phyloP scores from a whole-genome alignment of 257 asterid species.

The Ballota nigra region DNA sequence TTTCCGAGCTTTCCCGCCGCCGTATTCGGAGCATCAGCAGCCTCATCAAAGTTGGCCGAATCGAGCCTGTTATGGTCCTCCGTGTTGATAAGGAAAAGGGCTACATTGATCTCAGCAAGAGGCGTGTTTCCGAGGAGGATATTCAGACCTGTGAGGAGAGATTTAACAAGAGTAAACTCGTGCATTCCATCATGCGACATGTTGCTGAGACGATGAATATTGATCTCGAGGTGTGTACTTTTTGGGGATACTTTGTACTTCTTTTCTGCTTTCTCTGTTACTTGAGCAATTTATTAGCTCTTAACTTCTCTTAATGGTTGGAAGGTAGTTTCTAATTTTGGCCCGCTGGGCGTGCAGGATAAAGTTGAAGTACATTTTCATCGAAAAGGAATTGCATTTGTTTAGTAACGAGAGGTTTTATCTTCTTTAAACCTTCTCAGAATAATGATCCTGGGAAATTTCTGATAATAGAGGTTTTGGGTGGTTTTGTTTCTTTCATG shows the following conservation, averaged over 20 bases:
- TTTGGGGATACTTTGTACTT: too few species aligned
- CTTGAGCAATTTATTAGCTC: too few species aligned
- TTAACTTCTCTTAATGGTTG: background rate
- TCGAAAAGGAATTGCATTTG: too few species aligned
- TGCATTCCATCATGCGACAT: slow-evolving; percentile 92
- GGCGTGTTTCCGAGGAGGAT: slow-evolving; percentile 93
- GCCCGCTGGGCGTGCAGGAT: too few species aligned
- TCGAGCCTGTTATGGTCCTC: slow-evolving; percentile 92
- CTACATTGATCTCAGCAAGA: slow-evolving; percentile 86
- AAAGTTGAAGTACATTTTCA: too few species aligned
- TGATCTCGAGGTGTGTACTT: slow-evolving; percentile 57
- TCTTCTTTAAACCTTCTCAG: too few species aligned
- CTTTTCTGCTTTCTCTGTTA: background rate
- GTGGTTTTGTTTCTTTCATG: too few species aligned
- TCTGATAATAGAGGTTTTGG: too few species aligned
- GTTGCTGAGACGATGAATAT: slow-evolving; percentile 78
- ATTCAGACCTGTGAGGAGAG: slow-evolving; percentile 80
- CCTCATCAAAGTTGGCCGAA: slow-evolving; percentile 80
- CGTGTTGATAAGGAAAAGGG: slow-evolving; percentile 93
- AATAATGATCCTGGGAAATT: too few species aligned
- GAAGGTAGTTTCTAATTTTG: background rate
- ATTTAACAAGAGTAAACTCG: slow-evolving; percentile 88
- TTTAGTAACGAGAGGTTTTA: too few species aligned
- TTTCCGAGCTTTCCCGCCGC: slow-evolving; percentile 94
- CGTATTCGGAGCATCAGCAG: slow-evolving; percentile 90